phyloP scores from a whole-genome alignment of 495 filamentous ascomycete genomes.

The Daldinia loculata region DNA sequence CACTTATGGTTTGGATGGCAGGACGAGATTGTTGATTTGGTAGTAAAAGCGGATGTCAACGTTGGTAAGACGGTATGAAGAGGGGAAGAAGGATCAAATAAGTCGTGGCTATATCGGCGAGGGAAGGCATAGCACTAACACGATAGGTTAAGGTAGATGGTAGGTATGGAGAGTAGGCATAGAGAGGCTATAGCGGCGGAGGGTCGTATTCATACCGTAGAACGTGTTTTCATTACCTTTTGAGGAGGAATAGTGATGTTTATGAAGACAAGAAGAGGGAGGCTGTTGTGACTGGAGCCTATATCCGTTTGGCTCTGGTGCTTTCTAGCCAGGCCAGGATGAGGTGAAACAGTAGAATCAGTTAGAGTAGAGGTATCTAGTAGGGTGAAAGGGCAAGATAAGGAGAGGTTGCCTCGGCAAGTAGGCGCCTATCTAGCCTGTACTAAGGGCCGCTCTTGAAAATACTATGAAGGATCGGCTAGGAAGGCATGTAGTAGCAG shows the following conservation, averaged over 20 bases:
- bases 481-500: not conserved
- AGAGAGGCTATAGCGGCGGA: not conserved
- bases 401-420: not conserved
- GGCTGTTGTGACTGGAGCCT: not conserved
- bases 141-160: not conserved
- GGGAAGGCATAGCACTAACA: not conserved
- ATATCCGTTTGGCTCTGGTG: not conserved
- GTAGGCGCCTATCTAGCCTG: not conserved
- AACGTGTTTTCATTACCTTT: not conserved
- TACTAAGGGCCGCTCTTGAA: not conserved
- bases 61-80: not conserved
- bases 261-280: not conserved
- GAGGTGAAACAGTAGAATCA: not conserved
- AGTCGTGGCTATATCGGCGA: not conserved
- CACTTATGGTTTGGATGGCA: not conserved
- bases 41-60: not conserved
- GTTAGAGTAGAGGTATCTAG: not conserved
- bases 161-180: not conserved
- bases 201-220: not conserved
- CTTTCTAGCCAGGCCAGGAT: not conserved
- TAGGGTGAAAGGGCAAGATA: not conserved
- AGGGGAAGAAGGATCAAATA: not conserved
- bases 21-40: not conserved
- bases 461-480: not conserved
- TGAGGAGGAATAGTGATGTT: not conserved